Base-by-base conservation (phyloP, 1,284 basidiomycete species). In the Ceratobasidium sp. region DNA sequence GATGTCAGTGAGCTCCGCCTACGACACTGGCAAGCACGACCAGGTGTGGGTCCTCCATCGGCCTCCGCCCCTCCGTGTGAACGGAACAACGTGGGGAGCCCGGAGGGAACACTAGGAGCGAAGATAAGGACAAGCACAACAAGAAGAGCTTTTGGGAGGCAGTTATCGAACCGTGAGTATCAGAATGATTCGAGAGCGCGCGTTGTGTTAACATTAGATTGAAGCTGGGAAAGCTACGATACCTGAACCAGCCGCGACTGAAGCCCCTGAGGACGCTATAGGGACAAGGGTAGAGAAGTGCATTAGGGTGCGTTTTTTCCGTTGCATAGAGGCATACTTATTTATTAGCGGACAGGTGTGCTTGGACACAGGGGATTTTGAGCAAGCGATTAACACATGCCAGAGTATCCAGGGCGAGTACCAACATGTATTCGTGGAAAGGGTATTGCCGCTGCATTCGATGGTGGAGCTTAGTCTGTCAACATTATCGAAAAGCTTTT, bases 1-100 rank as follows among this genome's bases (percentile, higher is more conserved):
- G 95, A 96, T 85, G 88, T 98, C 59, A 90, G 97, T 80, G 97
- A 99, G 84, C 88, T 98, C 54, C 93, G 97, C 59, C 89, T 90
- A 68, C 90, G 92, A 77, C 92, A 91, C 82, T 99, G 97, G 97
- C 83, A 91, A 60, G 86, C 90, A 60, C 90, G 95, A 77, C 91
- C 92, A 82, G 87, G 87, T 79, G 89, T 92, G 64, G 90, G 92
- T 67, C 94, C 93, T n/a, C 94, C 97, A 20, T 90, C 94, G 75
- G 97, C 96, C 20, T 33, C 33, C 30, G 59, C 59, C 33, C 4
- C 18, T 73, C 97, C 96, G 3, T 92, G 98, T 81, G 94, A 41
- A 41, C 35, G 79, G 86, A 52, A 52, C 18, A n/a, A 52, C 18
- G 89, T 87, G 0, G 86, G 87, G 5, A 87, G 87, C 23, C 88